A percentile compares a stretch with the other conserved stretches of the same genome.
These are phyloP conservation scores for Yamadazyma akitaensis DNA, from an alignment of 805 yeast species.

Conservation along the genomic window DNA sequence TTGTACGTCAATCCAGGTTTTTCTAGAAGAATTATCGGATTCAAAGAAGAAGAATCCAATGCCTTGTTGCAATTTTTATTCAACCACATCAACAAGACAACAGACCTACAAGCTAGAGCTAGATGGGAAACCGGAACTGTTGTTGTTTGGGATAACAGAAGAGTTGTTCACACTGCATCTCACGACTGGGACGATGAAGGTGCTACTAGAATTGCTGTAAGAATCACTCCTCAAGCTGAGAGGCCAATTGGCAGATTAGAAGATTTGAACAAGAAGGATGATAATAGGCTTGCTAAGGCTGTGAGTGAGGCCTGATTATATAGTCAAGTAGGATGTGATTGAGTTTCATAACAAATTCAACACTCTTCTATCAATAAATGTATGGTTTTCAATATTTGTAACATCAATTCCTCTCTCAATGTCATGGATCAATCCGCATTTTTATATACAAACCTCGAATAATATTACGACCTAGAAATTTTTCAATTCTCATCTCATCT, in stretches of 20 bases:
- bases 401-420: neutral
- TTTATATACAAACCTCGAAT: neutral
- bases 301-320: neutral
- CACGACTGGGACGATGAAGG: conserved; percentile 32
- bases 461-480: neutral
- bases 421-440: conserved; percentile 3
- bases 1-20: conserved; percentile 35
- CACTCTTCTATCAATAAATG: neutral
- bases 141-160: conserved; percentile 40
- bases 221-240: conserved; percentile 41
- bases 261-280: conserved; percentile 31
- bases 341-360: neutral
- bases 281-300: conserved; percentile 14
- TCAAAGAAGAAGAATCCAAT: conserved; percentile 37
- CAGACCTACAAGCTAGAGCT: conserved; percentile 39
- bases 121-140: conserved; percentile 35
- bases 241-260: conserved; percentile 33
- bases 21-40: conserved; percentile 34
- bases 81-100: conserved; percentile 30
- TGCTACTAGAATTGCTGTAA: conserved; percentile 31
- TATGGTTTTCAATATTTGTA: neutral
- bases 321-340: neutral
- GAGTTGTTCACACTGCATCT: conserved; percentile 34
- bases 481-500: conserved; percentile 10
- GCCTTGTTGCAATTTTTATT: conserved; percentile 32